These are phyloP conservation scores for Bathelium albidoporum DNA, from an alignment of 495 filamentous ascomycete species.

Conservation along the genomic window DNA sequence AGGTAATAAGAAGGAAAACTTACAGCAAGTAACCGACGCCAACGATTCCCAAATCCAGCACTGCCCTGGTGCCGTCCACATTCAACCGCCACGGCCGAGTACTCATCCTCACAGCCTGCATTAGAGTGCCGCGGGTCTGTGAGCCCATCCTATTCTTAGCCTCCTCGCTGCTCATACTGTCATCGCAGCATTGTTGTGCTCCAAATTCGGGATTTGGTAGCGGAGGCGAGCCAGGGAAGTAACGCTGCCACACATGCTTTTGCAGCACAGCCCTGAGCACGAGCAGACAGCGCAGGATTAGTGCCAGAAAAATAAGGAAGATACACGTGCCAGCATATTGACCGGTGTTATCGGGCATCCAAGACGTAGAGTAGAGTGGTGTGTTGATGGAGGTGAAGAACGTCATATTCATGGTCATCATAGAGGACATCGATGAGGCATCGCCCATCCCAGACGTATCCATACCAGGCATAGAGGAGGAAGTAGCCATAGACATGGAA, in stretches of 20 bases:
- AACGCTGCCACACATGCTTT: no score
- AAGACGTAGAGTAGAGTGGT: conserved; percentile 53
- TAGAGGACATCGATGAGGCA: not conserved
- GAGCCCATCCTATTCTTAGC: no score
- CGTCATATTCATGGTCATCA: conserved; percentile 21
- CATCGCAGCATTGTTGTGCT: conserved; percentile 4
- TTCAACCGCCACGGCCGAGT: conserved; percentile 12
- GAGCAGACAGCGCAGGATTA: conserved; percentile 55
- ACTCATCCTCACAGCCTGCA: not conserved
- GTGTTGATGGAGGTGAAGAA: conserved; percentile 60
- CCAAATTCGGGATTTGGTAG: no score
- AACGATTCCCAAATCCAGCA: conserved; percentile 54
- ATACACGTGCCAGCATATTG: conserved; percentile 76
- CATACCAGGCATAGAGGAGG: no score
- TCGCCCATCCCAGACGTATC: no score
- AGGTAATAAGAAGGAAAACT: conserved; percentile 30
- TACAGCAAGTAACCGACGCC: conserved; percentile 85
- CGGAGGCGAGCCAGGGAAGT: no score
- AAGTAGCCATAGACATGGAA: conserved; percentile 1
- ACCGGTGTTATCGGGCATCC: not conserved
- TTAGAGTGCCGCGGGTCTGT: not conserved
- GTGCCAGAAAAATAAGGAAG: conserved; percentile 66
- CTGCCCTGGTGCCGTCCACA: conserved; percentile 21
- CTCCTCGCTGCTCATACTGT: not conserved
- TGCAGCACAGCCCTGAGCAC: conserved; percentile 42